Percentiles rank a stretch among this genome's conserved stretches.
Evolutionary conservation across 345 rosid species (phyloP).

Genomic region (Salix viminalis): DNA sequence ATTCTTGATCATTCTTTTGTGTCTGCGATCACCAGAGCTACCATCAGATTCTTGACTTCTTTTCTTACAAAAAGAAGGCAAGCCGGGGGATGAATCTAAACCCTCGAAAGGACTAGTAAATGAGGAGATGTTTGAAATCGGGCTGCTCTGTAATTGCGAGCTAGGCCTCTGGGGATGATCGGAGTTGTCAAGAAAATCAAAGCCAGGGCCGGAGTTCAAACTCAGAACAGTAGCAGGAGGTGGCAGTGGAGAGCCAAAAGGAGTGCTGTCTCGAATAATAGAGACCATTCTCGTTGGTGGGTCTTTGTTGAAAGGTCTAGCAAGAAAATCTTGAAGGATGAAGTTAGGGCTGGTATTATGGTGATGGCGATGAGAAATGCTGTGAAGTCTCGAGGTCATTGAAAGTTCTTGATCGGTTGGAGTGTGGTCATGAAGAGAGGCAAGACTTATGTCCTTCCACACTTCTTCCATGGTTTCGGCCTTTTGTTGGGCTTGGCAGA

Average conservation of each 20-base stretch:
- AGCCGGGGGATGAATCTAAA: conserved; percentile 29
- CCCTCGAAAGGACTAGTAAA: conserved; percentile 33
- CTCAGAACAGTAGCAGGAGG: conserved; percentile 54
- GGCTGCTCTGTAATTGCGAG: conserved; percentile 29
- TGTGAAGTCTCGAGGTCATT: conserved; percentile 16
- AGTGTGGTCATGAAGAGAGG: conserved; percentile 39
- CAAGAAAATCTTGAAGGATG: conserved; percentile 65
- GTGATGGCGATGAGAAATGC: conserved; percentile 9
- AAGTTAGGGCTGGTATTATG: conserved; percentile 27
- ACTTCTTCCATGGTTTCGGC: conserved; percentile 70
- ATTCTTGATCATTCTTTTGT: conserved; percentile 74
- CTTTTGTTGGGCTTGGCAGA: background rate
- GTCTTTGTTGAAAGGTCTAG: conserved; percentile 33
- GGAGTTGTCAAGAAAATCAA: conserved; percentile 47
- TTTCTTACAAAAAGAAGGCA: conserved; percentile 38
- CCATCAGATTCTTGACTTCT: conserved; percentile 43
- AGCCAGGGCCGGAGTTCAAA: conserved; percentile 49
- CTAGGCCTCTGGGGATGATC: conserved; percentile 22
- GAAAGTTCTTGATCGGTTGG: conserved; percentile 21
- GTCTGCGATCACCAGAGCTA: conserved; percentile 42
- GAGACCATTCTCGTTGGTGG: conserved; percentile 24
- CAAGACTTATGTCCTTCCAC: conserved; percentile 68
- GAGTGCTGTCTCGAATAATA: conserved; percentile 7
- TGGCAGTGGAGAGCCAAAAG: conserved; percentile 6
- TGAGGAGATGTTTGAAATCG: conserved; percentile 24